Percentiles rank a stretch among this genome's conserved stretches.
Conservation (phyloP, 768 basidiomycete species). For the Pleurotus tuoliensis region DNA sequence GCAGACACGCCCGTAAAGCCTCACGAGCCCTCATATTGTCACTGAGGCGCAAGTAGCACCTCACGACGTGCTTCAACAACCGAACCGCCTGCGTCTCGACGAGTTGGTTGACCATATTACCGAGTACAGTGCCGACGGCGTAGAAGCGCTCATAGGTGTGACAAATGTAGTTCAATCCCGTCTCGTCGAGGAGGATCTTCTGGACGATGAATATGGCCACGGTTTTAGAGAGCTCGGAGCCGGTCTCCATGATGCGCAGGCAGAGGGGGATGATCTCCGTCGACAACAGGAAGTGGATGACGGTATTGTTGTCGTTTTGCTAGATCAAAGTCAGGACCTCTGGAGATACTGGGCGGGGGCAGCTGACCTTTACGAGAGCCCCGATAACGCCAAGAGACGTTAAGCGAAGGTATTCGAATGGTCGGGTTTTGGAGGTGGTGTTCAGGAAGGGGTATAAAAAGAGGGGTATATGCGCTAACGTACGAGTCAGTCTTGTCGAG, state of each 20-base stretch:
- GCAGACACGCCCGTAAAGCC: conserved; percentile 91
- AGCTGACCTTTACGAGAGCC: conserved; percentile 88
- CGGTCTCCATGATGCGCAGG: conserved; percentile 99
- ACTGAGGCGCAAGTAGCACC: conserved; percentile 93
- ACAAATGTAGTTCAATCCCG: conserved; percentile 96
- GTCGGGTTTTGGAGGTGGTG: conserved; percentile 98
- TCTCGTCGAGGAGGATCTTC: conserved; percentile 95
- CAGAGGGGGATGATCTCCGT: conserved; percentile 99
- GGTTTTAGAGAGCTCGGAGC: conserved; percentile 96
- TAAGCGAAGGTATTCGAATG: conserved; percentile 98
- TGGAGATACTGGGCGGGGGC: background rate
- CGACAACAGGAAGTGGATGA: conserved; percentile 97
- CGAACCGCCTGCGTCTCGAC: conserved; percentile 98
- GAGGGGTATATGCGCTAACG: conserved; percentile 89
- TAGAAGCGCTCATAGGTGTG: conserved; percentile 99
- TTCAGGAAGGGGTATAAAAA: conserved; percentile 99
- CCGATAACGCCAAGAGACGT: conserved; percentile 99
- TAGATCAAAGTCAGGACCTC: conserved; percentile 23
- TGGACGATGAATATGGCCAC: conserved; percentile 99
- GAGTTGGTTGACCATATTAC: conserved; percentile 98
- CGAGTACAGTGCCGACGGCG: conserved; percentile 95
- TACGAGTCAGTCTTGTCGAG: conserved; percentile 32
- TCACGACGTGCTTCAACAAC: conserved; percentile 94
- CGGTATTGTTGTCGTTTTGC: conserved; percentile 99
- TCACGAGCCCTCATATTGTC: conserved; percentile 96